Evolutionary conservation across 805 yeast species (phyloP).

Genomic region (Kodamaea hsintzibuensis): DNA sequence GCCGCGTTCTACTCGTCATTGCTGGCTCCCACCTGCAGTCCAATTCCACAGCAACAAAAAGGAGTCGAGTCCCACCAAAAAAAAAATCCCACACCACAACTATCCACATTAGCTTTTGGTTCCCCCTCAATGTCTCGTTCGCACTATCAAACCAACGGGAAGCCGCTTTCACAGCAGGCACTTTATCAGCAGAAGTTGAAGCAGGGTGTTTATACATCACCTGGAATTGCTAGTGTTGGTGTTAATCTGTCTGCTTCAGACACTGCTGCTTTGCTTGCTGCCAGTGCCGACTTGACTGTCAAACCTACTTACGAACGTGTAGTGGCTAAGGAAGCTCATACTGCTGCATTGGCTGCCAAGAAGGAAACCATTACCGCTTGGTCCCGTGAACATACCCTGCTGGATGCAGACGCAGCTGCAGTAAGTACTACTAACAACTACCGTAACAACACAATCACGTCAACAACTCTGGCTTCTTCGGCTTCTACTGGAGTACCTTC

Average conservation of each 20-base stretch:
- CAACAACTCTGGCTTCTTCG: conserved; percentile 12
- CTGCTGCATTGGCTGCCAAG: conserved; percentile 55
- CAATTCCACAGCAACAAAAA: neutral
- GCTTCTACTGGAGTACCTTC: conserved; percentile 30
- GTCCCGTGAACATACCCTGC: conserved; percentile 46
- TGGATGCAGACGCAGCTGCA: conserved; percentile 50
- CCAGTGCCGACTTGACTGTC: conserved; percentile 61
- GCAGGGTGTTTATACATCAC: conserved; percentile 62
- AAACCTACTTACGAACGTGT: conserved; percentile 62
- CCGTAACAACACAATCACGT: conserved; percentile 14
- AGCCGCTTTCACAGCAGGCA: conserved; percentile 73
- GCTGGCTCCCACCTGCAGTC: neutral
- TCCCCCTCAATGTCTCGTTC: conserved; percentile 32
- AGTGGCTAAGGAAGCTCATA: conserved; percentile 61
- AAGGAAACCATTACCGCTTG: conserved; percentile 48
- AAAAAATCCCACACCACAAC: neutral
- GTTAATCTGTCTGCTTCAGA: conserved; percentile 69
- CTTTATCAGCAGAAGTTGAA: conserved; percentile 70
- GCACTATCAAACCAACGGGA: conserved; percentile 68
- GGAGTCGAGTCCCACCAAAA: neutral
- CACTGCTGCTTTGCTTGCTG: conserved; percentile 76
- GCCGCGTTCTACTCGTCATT: neutral
- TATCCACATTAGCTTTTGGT: neutral
- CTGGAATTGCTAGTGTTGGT: conserved; percentile 53
- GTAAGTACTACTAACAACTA: conserved; percentile 40